Evolutionary conservation across 805 yeast species (phyloP).

Genomic region (Metschnikowia reukaufii): DNA sequence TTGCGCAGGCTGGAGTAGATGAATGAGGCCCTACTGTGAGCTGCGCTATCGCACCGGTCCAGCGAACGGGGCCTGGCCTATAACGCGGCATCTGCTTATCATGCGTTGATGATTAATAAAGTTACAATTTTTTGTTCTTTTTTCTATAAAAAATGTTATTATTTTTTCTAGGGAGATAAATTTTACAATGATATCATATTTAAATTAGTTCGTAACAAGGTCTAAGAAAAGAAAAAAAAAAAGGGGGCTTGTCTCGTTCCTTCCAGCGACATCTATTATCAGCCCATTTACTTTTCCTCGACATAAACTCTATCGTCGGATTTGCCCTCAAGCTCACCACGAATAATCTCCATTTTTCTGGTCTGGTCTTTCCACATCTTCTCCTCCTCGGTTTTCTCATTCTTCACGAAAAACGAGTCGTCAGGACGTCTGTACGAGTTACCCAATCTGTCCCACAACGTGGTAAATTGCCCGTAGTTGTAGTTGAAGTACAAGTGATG

Average conservation of each 20-base stretch:
- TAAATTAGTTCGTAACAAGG: neutral
- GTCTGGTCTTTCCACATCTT: slow-evolving; percentile 71
- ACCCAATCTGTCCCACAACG: slow-evolving; percentile 97
- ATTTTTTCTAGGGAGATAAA: neutral
- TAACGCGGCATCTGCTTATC: neutral
- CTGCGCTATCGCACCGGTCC: neutral
- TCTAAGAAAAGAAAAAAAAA: neutral
- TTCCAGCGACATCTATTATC: neutral
- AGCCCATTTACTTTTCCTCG: slow-evolving; percentile 8
- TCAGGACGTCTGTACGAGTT: slow-evolving; percentile 93
- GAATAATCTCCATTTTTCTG: slow-evolving; percentile 72
- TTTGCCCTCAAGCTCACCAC: slow-evolving; percentile 76
- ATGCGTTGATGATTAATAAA: no score
- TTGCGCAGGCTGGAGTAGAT: neutral
- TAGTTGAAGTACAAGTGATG: slow-evolving; percentile 97
- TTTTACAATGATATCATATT: no score
- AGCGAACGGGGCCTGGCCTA: neutral
- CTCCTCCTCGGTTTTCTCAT: slow-evolving; percentile 55
- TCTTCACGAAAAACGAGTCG: slow-evolving; percentile 64
- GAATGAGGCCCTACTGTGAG: neutral
- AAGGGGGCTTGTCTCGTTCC: no score
- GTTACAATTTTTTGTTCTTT: neutral
- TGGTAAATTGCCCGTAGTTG: slow-evolving; percentile 97
- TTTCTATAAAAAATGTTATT: no score
- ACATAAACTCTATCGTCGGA: slow-evolving; percentile 74